These are phyloP conservation scores for Cladosporium sp. DNA, from an alignment of 2,329 filamentous ascomycete genomes.

Conservation along the genomic window DNA sequence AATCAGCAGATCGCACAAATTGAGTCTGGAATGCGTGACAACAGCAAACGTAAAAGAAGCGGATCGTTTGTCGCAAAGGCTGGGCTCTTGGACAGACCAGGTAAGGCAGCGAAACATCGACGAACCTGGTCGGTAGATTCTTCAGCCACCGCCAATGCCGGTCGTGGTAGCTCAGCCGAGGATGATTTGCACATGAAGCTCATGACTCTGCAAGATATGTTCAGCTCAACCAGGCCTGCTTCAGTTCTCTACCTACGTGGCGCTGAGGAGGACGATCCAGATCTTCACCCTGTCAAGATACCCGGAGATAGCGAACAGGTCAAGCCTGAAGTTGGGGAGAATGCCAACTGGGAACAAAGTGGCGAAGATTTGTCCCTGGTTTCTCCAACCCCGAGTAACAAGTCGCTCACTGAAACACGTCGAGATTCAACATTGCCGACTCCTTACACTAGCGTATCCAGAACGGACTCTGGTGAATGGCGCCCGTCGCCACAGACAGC, in stretches of 20 bases:
- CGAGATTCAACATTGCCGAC: conserved; percentile 40
- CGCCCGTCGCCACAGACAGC: conserved; percentile 51
- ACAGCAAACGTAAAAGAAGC: conserved; percentile 59
- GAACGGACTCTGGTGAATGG: conserved; percentile 45
- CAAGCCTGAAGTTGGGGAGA: conserved; percentile 45
- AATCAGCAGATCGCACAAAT: conserved; percentile 86
- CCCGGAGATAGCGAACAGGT: conserved; percentile 62
- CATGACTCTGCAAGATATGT: conserved; percentile 79
- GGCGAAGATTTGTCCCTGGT: conserved; percentile 55
- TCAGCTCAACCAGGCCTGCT: conserved; percentile 73
- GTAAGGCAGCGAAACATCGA: conserved; percentile 87
- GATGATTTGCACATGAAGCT: conserved; percentile 78
- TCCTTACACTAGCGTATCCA: conserved; percentile 40
- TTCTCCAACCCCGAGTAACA: conserved; percentile 46
- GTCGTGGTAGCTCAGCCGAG: conserved; percentile 39
- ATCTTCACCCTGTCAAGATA: conserved; percentile 70
- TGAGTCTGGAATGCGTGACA: conserved; percentile 56
- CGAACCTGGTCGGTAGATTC: conserved; percentile 95
- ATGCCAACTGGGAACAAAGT: conserved; percentile 48
- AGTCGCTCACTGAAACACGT: conserved; percentile 39
- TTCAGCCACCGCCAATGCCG: conserved; percentile 41
- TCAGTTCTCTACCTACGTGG: conserved; percentile 75
- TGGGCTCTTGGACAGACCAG: conserved; percentile 52
- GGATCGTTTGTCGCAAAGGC: conserved; percentile 44
- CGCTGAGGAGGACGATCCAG: conserved; percentile 73